These are phyloP conservation scores for Senna siamea DNA, from an alignment of 306 rosid species.

Conservation along the genomic window DNA sequence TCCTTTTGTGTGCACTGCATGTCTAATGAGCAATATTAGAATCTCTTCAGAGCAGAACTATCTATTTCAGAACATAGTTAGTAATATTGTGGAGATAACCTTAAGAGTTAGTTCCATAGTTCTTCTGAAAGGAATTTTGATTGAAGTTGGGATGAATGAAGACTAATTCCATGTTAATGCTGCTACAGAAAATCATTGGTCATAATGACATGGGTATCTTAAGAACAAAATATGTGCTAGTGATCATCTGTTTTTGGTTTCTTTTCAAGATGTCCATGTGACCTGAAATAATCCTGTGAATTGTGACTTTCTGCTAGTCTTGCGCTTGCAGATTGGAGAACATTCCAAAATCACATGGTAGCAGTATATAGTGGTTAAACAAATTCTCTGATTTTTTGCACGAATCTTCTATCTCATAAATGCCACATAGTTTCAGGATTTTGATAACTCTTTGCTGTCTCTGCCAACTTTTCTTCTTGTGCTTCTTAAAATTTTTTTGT, in stretches of 20 bases:
- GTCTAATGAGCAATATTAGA: not conserved
- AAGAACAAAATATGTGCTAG: not conserved
- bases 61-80: not conserved
- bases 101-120: not conserved
- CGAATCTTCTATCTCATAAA: not conserved
- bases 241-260: constrained; percentile 1
- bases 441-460: not conserved
- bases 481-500: not conserved
- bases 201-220: not conserved
- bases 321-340: not conserved
- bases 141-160: constrained; percentile 9
- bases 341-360: not conserved
- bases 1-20: not conserved
- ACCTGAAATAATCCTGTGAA: constrained; percentile 7
- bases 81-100: not conserved
- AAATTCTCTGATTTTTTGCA: constrained; percentile 7
- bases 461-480: not conserved
- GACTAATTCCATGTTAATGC: not conserved
- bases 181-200: not conserved
- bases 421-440: not conserved
- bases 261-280: not conserved
- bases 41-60: not conserved
- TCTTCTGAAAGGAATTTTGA: constrained; percentile 1
- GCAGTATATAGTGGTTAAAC: not conserved
- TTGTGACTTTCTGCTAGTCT: not conserved